Evolutionary conservation across 768 basidiomycete genomes (phyloP).

Genomic region (Tylopilus felleus): DNA sequence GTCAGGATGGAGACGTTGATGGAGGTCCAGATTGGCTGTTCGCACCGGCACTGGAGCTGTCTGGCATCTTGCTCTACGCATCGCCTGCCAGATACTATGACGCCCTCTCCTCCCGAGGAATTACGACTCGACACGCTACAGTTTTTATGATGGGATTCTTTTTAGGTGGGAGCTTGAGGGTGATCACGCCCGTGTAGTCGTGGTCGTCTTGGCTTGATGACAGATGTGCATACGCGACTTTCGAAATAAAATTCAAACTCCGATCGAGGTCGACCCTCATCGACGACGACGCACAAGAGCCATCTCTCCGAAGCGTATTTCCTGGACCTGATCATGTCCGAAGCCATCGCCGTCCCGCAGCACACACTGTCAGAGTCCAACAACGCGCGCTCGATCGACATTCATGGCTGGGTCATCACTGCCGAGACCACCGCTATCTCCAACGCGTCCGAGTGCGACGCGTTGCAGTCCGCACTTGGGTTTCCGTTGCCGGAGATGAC

Average conservation of each 20-base stretch:
- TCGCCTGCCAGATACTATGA: too few species aligned
- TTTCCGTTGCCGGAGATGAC: conserved; percentile 96
- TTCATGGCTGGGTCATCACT: conserved; percentile 67
- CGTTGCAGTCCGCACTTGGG: conserved; percentile 57
- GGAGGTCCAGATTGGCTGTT: too few species aligned
- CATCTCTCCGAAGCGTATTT: conserved; percentile 9
- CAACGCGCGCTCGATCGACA: conserved; percentile 64
- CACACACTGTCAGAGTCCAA: conserved; percentile 69
- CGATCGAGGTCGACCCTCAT: conserved; percentile 1
- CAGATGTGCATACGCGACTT: too few species aligned
- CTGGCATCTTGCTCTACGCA: too few species aligned
- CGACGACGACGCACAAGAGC: background rate
- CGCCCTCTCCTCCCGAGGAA: too few species aligned
- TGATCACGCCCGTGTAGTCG: too few species aligned
- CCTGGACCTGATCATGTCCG: conserved; percentile 33
- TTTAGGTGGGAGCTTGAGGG: too few species aligned
- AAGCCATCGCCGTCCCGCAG: conserved; percentile 48
- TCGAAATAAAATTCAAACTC: background rate
- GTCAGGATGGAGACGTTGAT: too few species aligned
- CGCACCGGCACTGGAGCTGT: too few species aligned
- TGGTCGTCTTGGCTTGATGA: too few species aligned
- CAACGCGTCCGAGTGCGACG: conserved; percentile 70
- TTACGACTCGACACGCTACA: too few species aligned
- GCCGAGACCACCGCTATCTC: conserved; percentile 77
- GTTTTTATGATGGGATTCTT: too few species aligned